Evolutionary conservation across 192 early-diverging fungal genomes (phyloP).

Genomic region (Coemansia sp.): DNA sequence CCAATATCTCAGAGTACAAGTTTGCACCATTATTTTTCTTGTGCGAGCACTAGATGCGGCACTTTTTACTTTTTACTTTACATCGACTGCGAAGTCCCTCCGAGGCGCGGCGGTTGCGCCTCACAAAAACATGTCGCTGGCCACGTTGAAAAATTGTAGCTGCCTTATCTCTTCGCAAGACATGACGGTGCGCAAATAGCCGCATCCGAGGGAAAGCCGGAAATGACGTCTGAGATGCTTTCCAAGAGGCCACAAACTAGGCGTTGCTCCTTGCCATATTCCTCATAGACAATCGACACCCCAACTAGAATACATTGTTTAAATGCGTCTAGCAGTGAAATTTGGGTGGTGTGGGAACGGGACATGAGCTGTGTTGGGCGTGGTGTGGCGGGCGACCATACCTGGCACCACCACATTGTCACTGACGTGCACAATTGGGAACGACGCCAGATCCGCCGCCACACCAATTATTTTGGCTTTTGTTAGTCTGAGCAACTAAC

Average conservation of each 20-base stretch:
- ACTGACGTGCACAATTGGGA: neutral
- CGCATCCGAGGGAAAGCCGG: neutral
- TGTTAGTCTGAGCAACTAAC: neutral
- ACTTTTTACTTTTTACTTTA: neutral
- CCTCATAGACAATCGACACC: neutral
- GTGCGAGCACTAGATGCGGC: conserved; percentile 26
- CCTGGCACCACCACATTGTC: conserved; percentile 1
- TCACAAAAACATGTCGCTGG: neutral
- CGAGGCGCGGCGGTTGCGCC: neutral
- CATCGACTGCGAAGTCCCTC: neutral
- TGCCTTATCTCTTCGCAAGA: neutral
- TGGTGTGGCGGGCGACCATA: neutral
- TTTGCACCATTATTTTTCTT: conserved; percentile 22
- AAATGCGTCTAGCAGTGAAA: neutral
- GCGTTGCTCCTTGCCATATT: neutral
- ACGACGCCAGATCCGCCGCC: neutral
- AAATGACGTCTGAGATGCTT: conserved; percentile 3
- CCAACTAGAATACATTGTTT: neutral
- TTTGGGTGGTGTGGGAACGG: neutral
- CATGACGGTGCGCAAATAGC: neutral
- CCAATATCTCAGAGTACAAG: neutral
- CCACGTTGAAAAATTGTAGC: neutral
- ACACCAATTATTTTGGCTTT: neutral
- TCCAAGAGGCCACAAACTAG: neutral
- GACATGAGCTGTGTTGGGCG: neutral